Percentiles rank a stretch among this genome's conserved stretches.
phyloP scores from a whole-genome alignment of 2,329 filamentous ascomycete species.

The Claviceps quebecensis region DNA sequence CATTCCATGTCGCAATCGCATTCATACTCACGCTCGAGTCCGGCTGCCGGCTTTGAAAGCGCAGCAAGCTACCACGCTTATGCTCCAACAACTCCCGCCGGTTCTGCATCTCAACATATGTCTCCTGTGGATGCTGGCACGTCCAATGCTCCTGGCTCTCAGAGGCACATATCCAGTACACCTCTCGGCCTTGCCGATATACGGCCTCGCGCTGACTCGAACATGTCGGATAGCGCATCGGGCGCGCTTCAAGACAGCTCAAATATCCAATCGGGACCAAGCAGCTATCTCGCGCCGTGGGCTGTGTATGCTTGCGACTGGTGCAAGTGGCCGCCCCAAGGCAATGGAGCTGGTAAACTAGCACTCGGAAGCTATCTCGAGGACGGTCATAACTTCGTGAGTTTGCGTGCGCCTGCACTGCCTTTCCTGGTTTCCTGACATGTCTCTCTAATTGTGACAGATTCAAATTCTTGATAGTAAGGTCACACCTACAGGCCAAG shows the following conservation, averaged over 20 bases:
- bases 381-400: conserved; percentile 94
- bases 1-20: conserved; percentile 57
- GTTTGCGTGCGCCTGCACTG: conserved; percentile 14
- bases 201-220: conserved; percentile 70
- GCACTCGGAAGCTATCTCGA: conserved; percentile 93
- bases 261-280: conserved; percentile 55
- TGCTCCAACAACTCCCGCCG: conserved; percentile 50
- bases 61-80: conserved; percentile 42
- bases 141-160: conserved; percentile 42
- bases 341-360: conserved; percentile 73
- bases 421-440: no score
- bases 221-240: conserved; percentile 56
- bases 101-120: conserved; percentile 49
- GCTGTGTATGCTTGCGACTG: conserved; percentile 94
- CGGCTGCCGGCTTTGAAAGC: conserved; percentile 45
- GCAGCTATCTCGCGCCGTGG: conserved; percentile 91
- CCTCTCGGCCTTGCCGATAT: conserved; percentile 88
- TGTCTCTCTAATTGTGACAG: conserved; percentile 28
- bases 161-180: conserved; percentile 60
- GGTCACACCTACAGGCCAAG: conserved; percentile 53
- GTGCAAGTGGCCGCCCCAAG: conserved; percentile 92
- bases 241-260: conserved; percentile 53
- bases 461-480: conserved; percentile 96
- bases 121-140: conserved; percentile 38
- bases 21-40: conserved; percentile 74